These are phyloP conservation scores for Penicillium sp. DNA, from an alignment of 2,329 filamentous ascomycete species.

Conservation along the genomic window DNA sequence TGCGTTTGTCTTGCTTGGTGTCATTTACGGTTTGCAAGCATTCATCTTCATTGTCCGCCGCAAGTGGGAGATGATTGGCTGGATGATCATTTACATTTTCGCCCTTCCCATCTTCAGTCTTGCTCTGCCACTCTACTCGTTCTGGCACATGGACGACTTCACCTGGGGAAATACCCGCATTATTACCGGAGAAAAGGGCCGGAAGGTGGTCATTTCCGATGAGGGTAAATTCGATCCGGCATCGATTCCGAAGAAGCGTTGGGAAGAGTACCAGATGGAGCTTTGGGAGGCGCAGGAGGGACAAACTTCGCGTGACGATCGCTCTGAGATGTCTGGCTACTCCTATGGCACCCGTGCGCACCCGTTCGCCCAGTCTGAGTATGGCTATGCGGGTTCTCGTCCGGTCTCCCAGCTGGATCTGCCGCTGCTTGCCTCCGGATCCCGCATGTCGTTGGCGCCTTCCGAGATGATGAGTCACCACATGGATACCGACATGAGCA, in stretches of 20 bases:
- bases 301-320: conserved; percentile 75
- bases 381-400: conserved; percentile 59
- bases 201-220: conserved; percentile 87
- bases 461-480: conserved; percentile 63
- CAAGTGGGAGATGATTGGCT: conserved; percentile 99
- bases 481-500: conserved; percentile 68
- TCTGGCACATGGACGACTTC: conserved; percentile 99
- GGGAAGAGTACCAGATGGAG: conserved; percentile 98
- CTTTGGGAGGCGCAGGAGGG: conserved; percentile 97
- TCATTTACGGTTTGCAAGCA: conserved; percentile 95
- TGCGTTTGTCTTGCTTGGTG: conserved; percentile 82
- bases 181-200: conserved; percentile 86
- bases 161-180: conserved; percentile 98
- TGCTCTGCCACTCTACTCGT: conserved; percentile 82
- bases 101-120: conserved; percentile 91
- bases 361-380: conserved; percentile 60
- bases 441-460: conserved; percentile 73
- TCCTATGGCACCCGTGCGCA: conserved; percentile 85
- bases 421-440: conserved; percentile 45
- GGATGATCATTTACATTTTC: conserved; percentile 94
- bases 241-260: conserved; percentile 93
- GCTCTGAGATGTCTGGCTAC: conserved; percentile 85
- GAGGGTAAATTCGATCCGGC: conserved; percentile 96
- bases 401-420: conserved; percentile 57
- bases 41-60: conserved; percentile 94